Evolutionary conservation across 2,329 filamentous ascomycete species (phyloP), one percentile per base, ranked within the genome.

Genomic region (Aspergillus chevalieri): DNA sequence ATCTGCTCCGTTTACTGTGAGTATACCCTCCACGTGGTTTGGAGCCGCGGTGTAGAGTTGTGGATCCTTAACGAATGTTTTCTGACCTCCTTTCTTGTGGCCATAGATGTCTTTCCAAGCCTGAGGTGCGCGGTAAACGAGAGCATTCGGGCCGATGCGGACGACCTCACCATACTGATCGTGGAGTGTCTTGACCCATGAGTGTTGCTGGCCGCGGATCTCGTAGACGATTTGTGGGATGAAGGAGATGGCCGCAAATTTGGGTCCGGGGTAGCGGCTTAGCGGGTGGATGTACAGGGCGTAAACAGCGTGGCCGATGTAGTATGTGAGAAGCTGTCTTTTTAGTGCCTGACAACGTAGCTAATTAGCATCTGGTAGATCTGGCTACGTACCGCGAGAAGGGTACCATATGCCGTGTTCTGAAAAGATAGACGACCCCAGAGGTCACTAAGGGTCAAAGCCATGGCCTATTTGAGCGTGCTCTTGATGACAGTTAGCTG

Each of bases 251-350:
- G 59, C 58, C 9, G 65, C 64, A 42, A 67, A 46, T 36, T 65
- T 53, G 12, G 72, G 72, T 0, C 72, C 71, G 2, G 72, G 72
- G 7, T 72, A 59, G 30, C 62, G 62, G 7, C 65, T 58, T 34
- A 74, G 58, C n/a, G 71, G 69, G 47, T 74, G 71, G 33, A 71
- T 56, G 47, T 58, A 64, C 17, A 70, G 42, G 19, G 63, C 57
- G 55, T 74, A 72, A 43, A 68, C 51, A 38, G 12, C 44, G 17
- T 36, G 15, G 8, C 10, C 6, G 26, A 39, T 15, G n/a, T 15
- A 46, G 44, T 26, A 38, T 12, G 28, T 24, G 12, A 38, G 21
- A 9, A 15, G 8, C 44, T 46, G 21, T 17, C 15, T 22, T 44
- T 14, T 43, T 28, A 28, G n/a, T 26, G n/a, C 26, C n/a, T 15